Percentiles rank a stretch among this genome's conserved stretches.
These are phyloP conservation scores for Phytophthora capsici DNA, from an alignment of 352 stramenopile genomes.

Conservation along the genomic window DNA sequence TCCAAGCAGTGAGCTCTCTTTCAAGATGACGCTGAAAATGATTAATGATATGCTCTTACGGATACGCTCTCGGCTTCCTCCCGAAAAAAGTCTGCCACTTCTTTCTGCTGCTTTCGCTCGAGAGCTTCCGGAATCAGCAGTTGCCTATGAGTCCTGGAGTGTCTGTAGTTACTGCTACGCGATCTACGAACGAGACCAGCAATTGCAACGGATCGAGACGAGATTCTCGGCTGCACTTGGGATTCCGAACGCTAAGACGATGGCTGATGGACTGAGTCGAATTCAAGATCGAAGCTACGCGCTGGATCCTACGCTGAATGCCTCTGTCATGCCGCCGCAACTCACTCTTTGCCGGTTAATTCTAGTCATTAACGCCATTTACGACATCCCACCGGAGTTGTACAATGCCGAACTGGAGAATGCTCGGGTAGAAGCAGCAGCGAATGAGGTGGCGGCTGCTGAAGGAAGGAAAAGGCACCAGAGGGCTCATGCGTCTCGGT, in stretches of 20 bases:
- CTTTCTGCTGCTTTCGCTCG: conserved; percentile 49
- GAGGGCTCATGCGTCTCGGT: conserved; percentile 33
- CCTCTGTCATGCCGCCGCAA: conserved; percentile 58
- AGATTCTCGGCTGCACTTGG: conserved; percentile 67
- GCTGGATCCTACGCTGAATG: conserved; percentile 52
- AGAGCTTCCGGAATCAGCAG: conserved; percentile 53
- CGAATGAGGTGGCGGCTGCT: conserved; percentile 30
- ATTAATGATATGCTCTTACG: conserved; percentile 83
- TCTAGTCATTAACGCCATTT: conserved; percentile 81
- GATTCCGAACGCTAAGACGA: conserved; percentile 40
- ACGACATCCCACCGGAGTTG: conserved; percentile 80
- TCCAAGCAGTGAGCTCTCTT: conserved; percentile 75
- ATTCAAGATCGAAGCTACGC: conserved; percentile 54
- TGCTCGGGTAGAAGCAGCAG: conserved; percentile 32
- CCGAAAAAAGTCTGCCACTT: conserved; percentile 59
- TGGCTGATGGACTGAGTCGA: conserved; percentile 51
- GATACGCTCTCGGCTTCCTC: conserved; percentile 58
- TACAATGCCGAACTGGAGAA: conserved; percentile 68
- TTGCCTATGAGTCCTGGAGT: conserved; percentile 87
- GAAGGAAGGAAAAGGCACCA: conserved; percentile 35
- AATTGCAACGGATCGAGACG: conserved; percentile 69
- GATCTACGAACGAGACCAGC: conserved; percentile 85
- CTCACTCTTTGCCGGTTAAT: conserved; percentile 82
- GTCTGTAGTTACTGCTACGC: conserved; percentile 87
- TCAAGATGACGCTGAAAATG: conserved; percentile 91